Evolutionary conservation across 306 rosid species (phyloP), one percentile per base, ranked within the genome.

Genomic region (Vigna trinervia): DNA sequence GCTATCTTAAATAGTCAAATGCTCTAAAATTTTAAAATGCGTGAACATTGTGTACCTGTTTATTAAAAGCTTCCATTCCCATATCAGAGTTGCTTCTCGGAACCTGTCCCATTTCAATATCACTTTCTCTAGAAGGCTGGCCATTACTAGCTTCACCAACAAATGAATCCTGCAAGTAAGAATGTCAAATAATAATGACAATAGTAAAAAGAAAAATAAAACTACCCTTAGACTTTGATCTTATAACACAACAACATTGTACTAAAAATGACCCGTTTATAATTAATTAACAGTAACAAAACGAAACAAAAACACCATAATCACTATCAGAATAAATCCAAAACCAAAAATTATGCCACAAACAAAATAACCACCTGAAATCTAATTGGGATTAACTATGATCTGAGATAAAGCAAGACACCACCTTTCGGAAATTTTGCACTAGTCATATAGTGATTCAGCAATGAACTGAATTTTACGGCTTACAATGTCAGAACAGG

Each of bases 91-190:
- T 77, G 83, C 83, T 84, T 32, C 71, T 81, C 0, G 84, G 83
- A 65, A 61, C 80, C 64, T 78, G 96, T 56, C 97, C 98, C 96
- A 90, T 92, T 84, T 94, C 98, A 28, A 94, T 79, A 82, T 94
- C 98, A 77, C 69, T 75, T 83, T 80, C 86, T 84, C 93, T 86
- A 1, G 93, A 88, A 86, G 95, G 89, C 61, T 81, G 94, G 1
- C 84, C 90, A 75, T 54, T 81, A 79, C 8, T 86, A 74, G 74
- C 89, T 76, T 90, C 90, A 43, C 83, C 63, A 76, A 78, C 91
- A 77, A 90, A 94, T 4, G 97, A 94, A 86, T 94, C 97, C 98
- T 90, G 78, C 69, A 79, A 82, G 73, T 72, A 17, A 80, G 11
- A 50, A 72, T 36, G 22, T n/a, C 17, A 58, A 58, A 26, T 5